Base-by-base conservation (phyloP, 345 rosid genomes). In the Barbarea vulgaris region DNA sequence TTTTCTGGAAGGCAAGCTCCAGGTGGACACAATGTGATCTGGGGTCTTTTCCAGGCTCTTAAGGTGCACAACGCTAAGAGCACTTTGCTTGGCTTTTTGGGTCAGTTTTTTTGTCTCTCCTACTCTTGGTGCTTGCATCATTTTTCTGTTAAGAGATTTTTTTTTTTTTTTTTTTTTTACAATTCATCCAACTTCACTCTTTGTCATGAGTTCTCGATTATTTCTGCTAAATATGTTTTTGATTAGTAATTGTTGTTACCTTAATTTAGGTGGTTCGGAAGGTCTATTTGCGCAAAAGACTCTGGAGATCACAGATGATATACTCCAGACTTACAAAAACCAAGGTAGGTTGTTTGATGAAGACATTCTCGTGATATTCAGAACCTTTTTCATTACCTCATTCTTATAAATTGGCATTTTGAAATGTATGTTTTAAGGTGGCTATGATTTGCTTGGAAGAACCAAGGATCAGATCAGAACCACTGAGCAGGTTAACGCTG, bases 1-100 rank as follows among this genome's bases (percentile, higher is more conserved):
- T 93, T 95, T 70, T 87, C 90, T 78, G 99, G 99, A 64, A 89
- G 99, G 81, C 99, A 95, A 67, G 90, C 99, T 48, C 99, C 99
- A 0, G 99, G 96, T 70, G 98, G 98, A 53, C 99, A 95, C 77
- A 95, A 95, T 80, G 99, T 95, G 39, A 53, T 95, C 39, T 95
- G 98, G 98, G 99, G 98, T 41, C 97, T 95, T 70, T 76, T 78
- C 78, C 56, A 81, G 57, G 99, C 98, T 63, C 91, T 95, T 58
- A 87, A 95, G 68, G 78, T 77, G 51, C 97, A 93, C 89, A 93
- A 95, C 76, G 82, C 94, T 1, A 85, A 81, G 15, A 90, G 82
- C 65, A 79, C 84, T 64, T 83, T 95, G 75, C 85, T 93, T 28
- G 98, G 99, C 53, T 95, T 95, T 84, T 80, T 95, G 68, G 98